These are phyloP conservation scores for Penicillium manginii DNA, from an alignment of 495 filamentous ascomycete species.

Conservation along the genomic window DNA sequence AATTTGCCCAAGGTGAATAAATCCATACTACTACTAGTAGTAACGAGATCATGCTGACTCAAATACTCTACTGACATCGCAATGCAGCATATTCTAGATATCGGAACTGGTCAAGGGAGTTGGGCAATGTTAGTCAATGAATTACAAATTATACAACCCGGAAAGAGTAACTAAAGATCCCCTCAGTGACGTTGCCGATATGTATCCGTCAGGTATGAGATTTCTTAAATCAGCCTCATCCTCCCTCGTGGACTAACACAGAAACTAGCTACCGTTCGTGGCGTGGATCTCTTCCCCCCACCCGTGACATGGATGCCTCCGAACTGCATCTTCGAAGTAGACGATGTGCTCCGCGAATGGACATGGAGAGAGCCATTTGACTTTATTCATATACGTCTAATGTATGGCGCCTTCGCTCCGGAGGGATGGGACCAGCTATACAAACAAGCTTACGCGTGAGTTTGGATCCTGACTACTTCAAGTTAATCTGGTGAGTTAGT, in stretches of 20 bases:
- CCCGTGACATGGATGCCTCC: constrained; percentile 14
- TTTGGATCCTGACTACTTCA: neutral
- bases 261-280: constrained; percentile 8
- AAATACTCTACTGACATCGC: neutral
- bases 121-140: constrained; percentile 13
- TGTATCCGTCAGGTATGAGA: constrained; percentile 5
- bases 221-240: neutral
- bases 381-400: constrained; percentile 28
- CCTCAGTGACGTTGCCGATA: constrained; percentile 14
- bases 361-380: constrained; percentile 29
- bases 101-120: constrained; percentile 18
- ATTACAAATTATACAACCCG: neutral
- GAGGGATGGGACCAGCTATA: constrained; percentile 27
- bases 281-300: constrained; percentile 17
- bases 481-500: neutral
- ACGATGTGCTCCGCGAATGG: constrained; percentile 30
- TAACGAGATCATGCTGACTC: neutral
- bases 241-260: neutral
- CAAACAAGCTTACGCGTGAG: constrained; percentile 21
- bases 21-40: too few species aligned
- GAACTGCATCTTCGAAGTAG: constrained; percentile 31
- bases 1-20: neutral
- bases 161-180: neutral
- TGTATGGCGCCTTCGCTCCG: constrained; percentile 13
- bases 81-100: constrained; percentile 13